Evolutionary conservation across 1,284 basidiomycete species (phyloP).

Genomic region (Uromyces viciae-fabae): DNA sequence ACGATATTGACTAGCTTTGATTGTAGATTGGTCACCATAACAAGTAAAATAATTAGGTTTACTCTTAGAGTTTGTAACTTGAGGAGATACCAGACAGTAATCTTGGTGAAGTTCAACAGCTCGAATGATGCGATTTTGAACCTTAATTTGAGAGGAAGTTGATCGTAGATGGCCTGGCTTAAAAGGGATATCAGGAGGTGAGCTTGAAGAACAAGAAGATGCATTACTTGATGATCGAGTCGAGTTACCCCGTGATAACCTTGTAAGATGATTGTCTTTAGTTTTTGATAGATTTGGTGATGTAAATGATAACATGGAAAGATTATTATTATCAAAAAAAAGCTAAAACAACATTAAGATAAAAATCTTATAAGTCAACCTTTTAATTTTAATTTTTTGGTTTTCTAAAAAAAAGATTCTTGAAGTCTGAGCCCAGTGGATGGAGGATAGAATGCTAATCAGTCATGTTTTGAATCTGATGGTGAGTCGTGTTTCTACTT

Average conservation of each 20-base stretch:
- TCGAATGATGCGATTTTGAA: slow-evolving; percentile 14
- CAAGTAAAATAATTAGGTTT: neutral
- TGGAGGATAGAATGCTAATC: too few relatives aligned
- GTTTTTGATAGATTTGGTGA: neutral
- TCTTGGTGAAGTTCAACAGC: neutral
- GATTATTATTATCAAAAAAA: neutral
- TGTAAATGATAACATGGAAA: neutral
- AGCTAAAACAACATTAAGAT: neutral
- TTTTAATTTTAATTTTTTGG: too few relatives aligned
- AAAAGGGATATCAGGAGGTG: neutral
- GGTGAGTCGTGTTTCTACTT: too few relatives aligned
- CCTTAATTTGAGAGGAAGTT: slow-evolving; percentile 9
- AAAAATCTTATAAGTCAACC: too few relatives aligned
- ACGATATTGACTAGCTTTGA: slow-evolving; percentile 5
- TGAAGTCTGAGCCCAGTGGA: too few relatives aligned
- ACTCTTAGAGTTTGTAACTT: too few relatives aligned
- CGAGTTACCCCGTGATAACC: neutral
- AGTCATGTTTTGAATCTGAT: too few relatives aligned
- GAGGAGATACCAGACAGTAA: too few relatives aligned
- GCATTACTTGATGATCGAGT: neutral
- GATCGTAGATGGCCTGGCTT: slow-evolving; percentile 12
- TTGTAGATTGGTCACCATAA: slow-evolving; percentile 7
- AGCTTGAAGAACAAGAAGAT: neutral
- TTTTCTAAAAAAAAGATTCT: too few relatives aligned
- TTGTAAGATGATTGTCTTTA: neutral